These are phyloP conservation scores for Lentinula raphanica DNA, from an alignment of 768 basidiomycete species.

Conservation along the genomic window DNA sequence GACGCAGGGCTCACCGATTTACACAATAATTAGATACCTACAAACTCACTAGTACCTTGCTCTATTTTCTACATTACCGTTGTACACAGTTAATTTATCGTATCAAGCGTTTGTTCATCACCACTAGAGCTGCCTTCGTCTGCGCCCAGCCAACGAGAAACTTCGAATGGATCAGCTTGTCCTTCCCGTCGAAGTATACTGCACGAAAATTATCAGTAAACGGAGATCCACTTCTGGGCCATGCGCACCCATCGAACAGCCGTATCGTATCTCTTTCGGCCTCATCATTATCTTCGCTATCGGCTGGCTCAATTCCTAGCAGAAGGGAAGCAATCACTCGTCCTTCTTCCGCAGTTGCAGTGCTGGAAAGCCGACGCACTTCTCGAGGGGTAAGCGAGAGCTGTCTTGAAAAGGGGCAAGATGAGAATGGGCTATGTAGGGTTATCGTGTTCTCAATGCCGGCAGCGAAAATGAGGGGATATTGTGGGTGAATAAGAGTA, in stretches of 20 bases:
- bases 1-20: too few relatives aligned
- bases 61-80: too few relatives aligned
- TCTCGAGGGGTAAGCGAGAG: conserved; percentile 40
- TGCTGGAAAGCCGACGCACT: conserved; percentile 37
- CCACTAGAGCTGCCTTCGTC: neutral
- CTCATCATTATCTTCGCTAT: conserved; percentile 17
- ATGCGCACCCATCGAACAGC: conserved; percentile 75
- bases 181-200: conserved; percentile 62
- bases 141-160: neutral
- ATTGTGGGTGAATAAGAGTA: conserved; percentile 63
- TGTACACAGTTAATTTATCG: neutral
- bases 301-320: conserved; percentile 19
- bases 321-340: conserved; percentile 32
- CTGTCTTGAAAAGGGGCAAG: conserved; percentile 46
- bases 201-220: conserved; percentile 8
- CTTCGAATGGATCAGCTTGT: conserved; percentile 46
- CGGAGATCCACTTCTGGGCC: conserved; percentile 15
- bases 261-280: conserved; percentile 47
- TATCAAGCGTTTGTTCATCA: neutral
- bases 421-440: conserved; percentile 61
- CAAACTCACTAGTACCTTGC: too few relatives aligned
- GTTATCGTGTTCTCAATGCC: conserved; percentile 70
- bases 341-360: conserved; percentile 28
- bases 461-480: conserved; percentile 60
- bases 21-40: too few relatives aligned